A percentile compares a stretch with the other conserved stretches of the same genome.
Conservation (phyloP, 768 basidiomycete genomes). For the Xerocomellus amylosporus region DNA sequence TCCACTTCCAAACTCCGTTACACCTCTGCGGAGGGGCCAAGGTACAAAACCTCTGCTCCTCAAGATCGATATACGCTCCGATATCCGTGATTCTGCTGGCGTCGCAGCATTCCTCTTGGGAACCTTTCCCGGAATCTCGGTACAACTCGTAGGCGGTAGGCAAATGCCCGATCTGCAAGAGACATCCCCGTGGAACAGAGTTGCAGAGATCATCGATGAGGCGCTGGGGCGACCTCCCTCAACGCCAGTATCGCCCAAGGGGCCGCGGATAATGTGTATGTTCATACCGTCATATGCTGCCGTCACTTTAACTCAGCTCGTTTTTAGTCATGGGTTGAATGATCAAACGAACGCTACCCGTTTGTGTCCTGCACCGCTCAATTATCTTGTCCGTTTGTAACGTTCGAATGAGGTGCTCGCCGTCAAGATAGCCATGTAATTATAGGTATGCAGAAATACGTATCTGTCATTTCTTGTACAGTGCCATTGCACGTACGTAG, state of each 20-base stretch:
- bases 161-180: constrained; percentile 12
- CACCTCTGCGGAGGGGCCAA: not conserved
- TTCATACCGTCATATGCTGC: not conserved
- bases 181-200: constrained; percentile 22
- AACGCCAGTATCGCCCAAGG: not conserved
- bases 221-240: constrained; percentile 12
- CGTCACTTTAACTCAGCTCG: not conserved
- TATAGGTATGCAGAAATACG: too few relatives aligned
- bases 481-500: too few relatives aligned
- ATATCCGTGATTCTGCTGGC: constrained; percentile 16
- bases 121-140: constrained; percentile 7
- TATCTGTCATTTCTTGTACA: too few relatives aligned
- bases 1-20: not conserved
- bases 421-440: not conserved
- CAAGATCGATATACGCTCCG: constrained; percentile 15
- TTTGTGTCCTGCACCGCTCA: not conserved
- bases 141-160: constrained; percentile 1
- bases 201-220: constrained; percentile 17
- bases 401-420: not conserved
- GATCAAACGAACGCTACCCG: not conserved
- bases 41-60: constrained; percentile 2
- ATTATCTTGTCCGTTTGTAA: not conserved
- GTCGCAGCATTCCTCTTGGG: constrained; percentile 20
- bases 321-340: constrained; percentile 11
- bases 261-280: constrained; percentile 20